Base-by-base conservation (phyloP, 73 alveolate species). In the Loxodes magnus region DNA sequence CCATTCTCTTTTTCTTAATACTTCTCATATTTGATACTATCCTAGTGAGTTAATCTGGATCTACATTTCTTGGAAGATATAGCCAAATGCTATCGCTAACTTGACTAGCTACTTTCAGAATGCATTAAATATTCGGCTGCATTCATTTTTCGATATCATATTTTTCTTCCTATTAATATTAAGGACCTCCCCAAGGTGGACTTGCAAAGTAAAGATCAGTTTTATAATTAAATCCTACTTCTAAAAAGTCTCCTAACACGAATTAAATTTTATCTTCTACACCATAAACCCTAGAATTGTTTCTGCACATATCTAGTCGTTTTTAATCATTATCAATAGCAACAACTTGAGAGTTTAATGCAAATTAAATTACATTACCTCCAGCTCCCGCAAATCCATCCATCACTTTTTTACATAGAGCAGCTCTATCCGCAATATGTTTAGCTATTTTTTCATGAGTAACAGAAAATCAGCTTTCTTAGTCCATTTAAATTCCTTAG, bases 361-460 rank as follows among this genome's bases (percentile, higher is more conserved):
- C 79, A 28, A 80, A 81, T 65, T 77, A 80, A 15, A 87, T 87
- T 0, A 77, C 84, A 73, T 87, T 87, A 29, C 97, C 97, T 6
- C 97, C 97, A 20, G 79, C 82, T 9, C 94, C 97, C 41, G 91
- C 79, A 64, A 87, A 87, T 19, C 88, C 94, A 67, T 87, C 97
- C 33, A 87, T 65, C 30, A 75, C 87, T 12, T 25, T 10, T 1
- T 17, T 7, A 24, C 50, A 9, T 22, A n/a, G 14, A n/a, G 15
- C n/a, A 19, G 43, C 22, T 14, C 22, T 9, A 14, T 46, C 15
- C 17, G 94, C 90, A 17, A 84, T 76, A 35, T 87, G 85, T 57
- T 87, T 78, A 1, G 93, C 92, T 10, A 87, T 68, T 24, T 60
- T 44, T 64, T 87, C 97, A 4, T 92, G 97, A 4, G 97, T 87